A percentile compares a stretch with the other conserved stretches of the same genome.
Conservation (phyloP, 139 green algal genomes). For the Trebouxia sp. region DNA sequence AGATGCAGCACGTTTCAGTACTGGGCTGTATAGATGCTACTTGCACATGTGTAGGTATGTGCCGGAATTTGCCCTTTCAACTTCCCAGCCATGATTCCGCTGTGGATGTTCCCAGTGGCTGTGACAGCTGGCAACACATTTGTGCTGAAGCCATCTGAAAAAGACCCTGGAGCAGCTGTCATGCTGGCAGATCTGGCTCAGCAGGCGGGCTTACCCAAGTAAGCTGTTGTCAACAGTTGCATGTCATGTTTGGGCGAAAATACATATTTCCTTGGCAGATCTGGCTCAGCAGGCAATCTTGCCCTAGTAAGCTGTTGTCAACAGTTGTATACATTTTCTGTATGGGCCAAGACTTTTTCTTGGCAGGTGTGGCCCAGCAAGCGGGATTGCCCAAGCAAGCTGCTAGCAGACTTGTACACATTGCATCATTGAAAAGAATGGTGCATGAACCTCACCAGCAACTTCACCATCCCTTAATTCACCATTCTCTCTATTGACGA, state of each 20-base stretch:
- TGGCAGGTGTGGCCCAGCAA: not conserved
- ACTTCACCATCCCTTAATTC: too few relatives aligned
- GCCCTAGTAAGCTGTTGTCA: not conserved
- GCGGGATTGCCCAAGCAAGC: too few relatives aligned
- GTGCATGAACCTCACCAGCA: too few relatives aligned
- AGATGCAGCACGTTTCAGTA: too few relatives aligned
- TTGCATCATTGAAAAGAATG: too few relatives aligned
- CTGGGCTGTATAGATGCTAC: not conserved
- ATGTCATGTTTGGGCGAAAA: not conserved
- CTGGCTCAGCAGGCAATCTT: not conserved
- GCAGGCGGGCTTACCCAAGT: constrained; percentile 83
- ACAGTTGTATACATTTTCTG: not conserved
- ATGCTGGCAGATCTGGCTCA: constrained; percentile 81
- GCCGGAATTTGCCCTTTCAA: constrained; percentile 98
- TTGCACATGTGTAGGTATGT: constrained; percentile 47
- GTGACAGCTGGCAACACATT: constrained; percentile 84
- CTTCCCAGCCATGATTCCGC: constrained; percentile 84
- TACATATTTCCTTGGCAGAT: too few relatives aligned
- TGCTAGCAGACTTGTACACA: too few relatives aligned
- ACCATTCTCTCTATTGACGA: too few relatives aligned
- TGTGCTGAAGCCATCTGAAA: constrained; percentile 87
- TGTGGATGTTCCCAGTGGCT: constrained; percentile 92
- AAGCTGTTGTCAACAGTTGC: too few relatives aligned
- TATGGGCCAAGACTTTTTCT: not conserved
- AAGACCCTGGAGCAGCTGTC: constrained; percentile 80